A percentile compares a stretch with the other conserved stretches of the same genome.
Conservation (phyloP, 176 grass and related monocot genomes). For the Dactylis glomerata region DNA sequence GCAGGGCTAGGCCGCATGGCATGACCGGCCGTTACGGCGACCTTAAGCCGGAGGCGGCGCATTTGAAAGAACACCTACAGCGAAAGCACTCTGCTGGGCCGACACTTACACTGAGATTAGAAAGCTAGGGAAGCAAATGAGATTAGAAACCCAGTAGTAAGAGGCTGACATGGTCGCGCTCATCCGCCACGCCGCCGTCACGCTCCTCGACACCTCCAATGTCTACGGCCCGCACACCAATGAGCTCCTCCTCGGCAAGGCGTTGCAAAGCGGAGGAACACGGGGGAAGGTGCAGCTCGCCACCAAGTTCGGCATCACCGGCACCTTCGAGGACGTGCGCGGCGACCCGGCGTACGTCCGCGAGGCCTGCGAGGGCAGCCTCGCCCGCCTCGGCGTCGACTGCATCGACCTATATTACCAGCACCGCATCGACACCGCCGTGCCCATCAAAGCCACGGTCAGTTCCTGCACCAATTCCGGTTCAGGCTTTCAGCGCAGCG, state of each 20-base stretch:
- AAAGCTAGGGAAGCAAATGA: too few relatives aligned
- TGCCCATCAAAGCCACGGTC: background rate
- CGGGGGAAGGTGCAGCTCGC: background rate
- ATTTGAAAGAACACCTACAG: too few relatives aligned
- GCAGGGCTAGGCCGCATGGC: constrained; percentile 70
- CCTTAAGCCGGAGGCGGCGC: background rate
- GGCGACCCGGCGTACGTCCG: background rate
- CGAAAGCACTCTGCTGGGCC: too few relatives aligned
- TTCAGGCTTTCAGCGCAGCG: background rate
- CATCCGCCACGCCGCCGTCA: background rate
- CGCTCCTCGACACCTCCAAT: background rate
- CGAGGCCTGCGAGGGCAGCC: background rate
- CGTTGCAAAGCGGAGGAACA: background rate
- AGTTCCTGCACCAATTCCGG: background rate
- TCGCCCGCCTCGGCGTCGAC: background rate
- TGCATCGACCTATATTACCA: background rate
- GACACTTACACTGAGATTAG: too few relatives aligned
- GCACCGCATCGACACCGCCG: background rate
- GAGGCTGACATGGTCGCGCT: background rate
- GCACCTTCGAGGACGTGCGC: background rate
- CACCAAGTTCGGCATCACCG: background rate
- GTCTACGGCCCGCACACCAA: background rate
- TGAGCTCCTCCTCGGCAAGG: background rate
- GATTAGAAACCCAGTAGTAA: too few relatives aligned
- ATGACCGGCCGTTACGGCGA: constrained; percentile 41